Evolutionary conservation across 2,329 filamentous ascomycete species (phyloP).

Genomic region (Fonsecaea multimorphosa): DNA sequence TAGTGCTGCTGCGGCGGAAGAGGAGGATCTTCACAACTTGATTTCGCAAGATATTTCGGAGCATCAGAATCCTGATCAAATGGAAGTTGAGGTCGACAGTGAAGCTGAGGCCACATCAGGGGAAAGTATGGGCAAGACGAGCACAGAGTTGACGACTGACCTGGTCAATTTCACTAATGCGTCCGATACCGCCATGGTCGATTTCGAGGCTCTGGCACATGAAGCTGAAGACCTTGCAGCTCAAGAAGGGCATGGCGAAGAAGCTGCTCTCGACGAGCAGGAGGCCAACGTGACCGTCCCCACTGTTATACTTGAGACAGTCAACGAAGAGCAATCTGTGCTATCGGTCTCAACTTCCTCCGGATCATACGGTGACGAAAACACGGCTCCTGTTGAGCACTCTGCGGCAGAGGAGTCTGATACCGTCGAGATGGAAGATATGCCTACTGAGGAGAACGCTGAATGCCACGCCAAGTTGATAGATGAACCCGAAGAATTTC

Average conservation of each 20-base stretch:
- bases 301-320: constrained; percentile 4
- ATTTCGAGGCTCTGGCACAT: constrained; percentile 34
- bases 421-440: constrained; percentile 50
- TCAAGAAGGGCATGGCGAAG: constrained; percentile 46
- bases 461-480: neutral
- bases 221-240: constrained; percentile 34
- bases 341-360: constrained; percentile 68
- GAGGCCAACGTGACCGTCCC: neutral
- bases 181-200: constrained; percentile 37
- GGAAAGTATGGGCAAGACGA: constrained; percentile 36
- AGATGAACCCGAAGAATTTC: neutral
- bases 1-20: constrained; percentile 28
- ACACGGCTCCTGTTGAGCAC: constrained; percentile 47
- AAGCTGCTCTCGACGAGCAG: constrained; percentile 28
- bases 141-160: constrained; percentile 34
- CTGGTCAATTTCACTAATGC: constrained; percentile 36
- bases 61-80: constrained; percentile 8
- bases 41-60: constrained; percentile 15
- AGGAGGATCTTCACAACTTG: constrained; percentile 32
- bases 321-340: constrained; percentile 29
- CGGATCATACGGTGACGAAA: constrained; percentile 72
- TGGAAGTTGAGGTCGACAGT: constrained; percentile 19
- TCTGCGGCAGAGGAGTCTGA: constrained; percentile 56
- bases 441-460: constrained; percentile 4
- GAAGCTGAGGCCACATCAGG: constrained; percentile 16